Conservation (phyloP, 2,329 filamentous ascomycete species). For the Fusarium praegraminearum region DNA sequence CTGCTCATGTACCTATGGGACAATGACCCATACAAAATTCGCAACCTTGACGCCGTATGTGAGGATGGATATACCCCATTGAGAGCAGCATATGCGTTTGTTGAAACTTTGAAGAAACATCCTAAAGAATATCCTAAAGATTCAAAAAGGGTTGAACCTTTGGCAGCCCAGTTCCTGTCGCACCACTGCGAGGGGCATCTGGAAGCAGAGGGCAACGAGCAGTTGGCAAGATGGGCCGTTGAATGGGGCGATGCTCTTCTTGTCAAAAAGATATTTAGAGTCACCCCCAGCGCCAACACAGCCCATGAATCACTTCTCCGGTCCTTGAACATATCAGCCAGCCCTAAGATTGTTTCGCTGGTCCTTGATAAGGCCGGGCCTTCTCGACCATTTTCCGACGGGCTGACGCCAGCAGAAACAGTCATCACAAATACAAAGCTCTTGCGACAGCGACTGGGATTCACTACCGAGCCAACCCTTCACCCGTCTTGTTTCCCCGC, state of each 20-base stretch:
- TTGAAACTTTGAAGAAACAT: conserved; percentile 5
- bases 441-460: neutral
- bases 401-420: conserved; percentile 47
- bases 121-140: conserved; percentile 4
- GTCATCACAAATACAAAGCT: conserved; percentile 47
- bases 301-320: conserved; percentile 40
- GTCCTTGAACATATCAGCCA: conserved; percentile 46
- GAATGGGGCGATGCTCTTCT: conserved; percentile 48
- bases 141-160: neutral
- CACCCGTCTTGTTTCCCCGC: conserved; percentile 45
- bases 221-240: conserved; percentile 38
- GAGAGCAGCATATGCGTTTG: conserved; percentile 47
- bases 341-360: conserved; percentile 36
- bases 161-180: conserved; percentile 37
- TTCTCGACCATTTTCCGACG: conserved; percentile 30
- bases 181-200: conserved; percentile 20
- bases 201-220: neutral
- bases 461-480: conserved; percentile 11
- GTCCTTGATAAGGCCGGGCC: conserved; percentile 42
- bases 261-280: conserved; percentile 29
- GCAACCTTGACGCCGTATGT: conserved; percentile 46
- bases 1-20: conserved; percentile 50
- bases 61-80: conserved; percentile 49
- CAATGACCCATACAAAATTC: conserved; percentile 46
- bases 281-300: conserved; percentile 27